Evolutionary conservation across 2,329 filamentous ascomycete species (phyloP).

Genomic region (Bipolaris gigantea): DNA sequence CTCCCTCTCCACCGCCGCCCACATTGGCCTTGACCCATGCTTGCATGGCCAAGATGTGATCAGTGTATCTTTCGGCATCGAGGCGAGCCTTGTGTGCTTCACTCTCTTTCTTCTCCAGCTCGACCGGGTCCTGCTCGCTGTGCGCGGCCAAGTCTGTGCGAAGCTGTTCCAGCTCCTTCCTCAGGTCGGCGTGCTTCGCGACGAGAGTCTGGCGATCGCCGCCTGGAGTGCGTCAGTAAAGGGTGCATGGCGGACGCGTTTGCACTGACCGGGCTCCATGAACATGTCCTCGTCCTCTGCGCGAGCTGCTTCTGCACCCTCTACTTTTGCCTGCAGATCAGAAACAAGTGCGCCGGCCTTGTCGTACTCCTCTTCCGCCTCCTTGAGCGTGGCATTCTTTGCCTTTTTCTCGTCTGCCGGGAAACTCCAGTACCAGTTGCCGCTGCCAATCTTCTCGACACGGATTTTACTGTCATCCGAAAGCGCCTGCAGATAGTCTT

Average conservation of each 20-base stretch:
- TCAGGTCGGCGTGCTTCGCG: slow-evolving; percentile 40
- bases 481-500: slow-evolving; percentile 66
- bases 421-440: slow-evolving; percentile 75
- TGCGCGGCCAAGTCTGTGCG: slow-evolving; percentile 49
- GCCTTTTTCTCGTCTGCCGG: slow-evolving; percentile 58
- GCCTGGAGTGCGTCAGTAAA: slow-evolving; percentile 16
- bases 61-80: slow-evolving; percentile 46
- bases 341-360: slow-evolving; percentile 40
- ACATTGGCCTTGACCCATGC: slow-evolving; percentile 45
- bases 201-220: slow-evolving; percentile 45
- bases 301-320: slow-evolving; percentile 43
- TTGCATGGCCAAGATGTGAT: slow-evolving; percentile 53
- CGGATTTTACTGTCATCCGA: slow-evolving; percentile 63
- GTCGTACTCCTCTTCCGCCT: slow-evolving; percentile 43
- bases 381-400: slow-evolving; percentile 45
- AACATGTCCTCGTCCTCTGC: slow-evolving; percentile 46
- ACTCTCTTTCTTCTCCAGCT: slow-evolving; percentile 47
- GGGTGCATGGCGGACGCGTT: not conserved
- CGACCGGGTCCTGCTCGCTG: slow-evolving; percentile 51
- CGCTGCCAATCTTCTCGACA: slow-evolving; percentile 70
- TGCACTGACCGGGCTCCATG: slow-evolving; percentile 31
- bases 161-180: slow-evolving; percentile 44
- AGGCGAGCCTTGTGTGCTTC: slow-evolving; percentile 33
- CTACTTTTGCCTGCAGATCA: slow-evolving; percentile 48
- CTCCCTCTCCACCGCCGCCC: slow-evolving; percentile 46